Percentiles rank a stretch among this genome's conserved stretches.
phyloP scores from a whole-genome alignment of 306 rosid species.

The Cucumis melo region DNA sequence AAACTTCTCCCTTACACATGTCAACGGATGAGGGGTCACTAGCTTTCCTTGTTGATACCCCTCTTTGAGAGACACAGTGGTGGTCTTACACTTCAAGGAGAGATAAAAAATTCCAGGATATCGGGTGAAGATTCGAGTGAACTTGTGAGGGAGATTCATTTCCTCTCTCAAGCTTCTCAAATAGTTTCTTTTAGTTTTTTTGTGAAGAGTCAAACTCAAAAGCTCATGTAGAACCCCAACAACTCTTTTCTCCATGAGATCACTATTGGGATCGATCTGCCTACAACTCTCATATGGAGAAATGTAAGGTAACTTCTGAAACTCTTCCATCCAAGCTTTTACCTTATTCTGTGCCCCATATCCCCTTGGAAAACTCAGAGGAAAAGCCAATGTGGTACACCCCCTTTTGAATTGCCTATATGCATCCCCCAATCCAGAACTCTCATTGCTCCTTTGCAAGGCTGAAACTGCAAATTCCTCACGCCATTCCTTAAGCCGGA shows the following conservation, averaged over 20 bases:
- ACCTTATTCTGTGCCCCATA: slow-evolving; percentile 82
- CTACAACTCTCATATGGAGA: slow-evolving; percentile 61
- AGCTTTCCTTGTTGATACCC: slow-evolving; percentile 67
- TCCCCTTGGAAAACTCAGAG: slow-evolving; percentile 78
- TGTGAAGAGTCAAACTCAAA: slow-evolving; percentile 65
- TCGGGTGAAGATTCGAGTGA: slow-evolving; percentile 70
- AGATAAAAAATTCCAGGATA: slow-evolving; percentile 84
- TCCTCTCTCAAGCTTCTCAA: slow-evolving; percentile 78
- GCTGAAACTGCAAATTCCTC: slow-evolving; percentile 61
- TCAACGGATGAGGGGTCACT: slow-evolving; percentile 66
- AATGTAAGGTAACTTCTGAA: slow-evolving; percentile 70
- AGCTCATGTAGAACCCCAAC: slow-evolving; percentile 89
- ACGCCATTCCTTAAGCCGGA: slow-evolving; percentile 34
- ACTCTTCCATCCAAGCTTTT: slow-evolving; percentile 83
- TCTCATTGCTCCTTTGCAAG: slow-evolving; percentile 50
- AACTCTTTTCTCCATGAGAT: slow-evolving; percentile 86
- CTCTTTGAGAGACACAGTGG: slow-evolving; percentile 63
- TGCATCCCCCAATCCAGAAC: slow-evolving; percentile 20
- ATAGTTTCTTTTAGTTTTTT: slow-evolving; percentile 84
- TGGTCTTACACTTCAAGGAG: slow-evolving; percentile 78
- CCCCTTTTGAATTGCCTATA: slow-evolving; percentile 69
- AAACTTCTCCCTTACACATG: slow-evolving; percentile 48
- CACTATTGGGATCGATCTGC: slow-evolving; percentile 64
- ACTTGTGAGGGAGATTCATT: slow-evolving; percentile 73
- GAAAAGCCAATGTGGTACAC: slow-evolving; percentile 44